Conservation (phyloP, 768 basidiomycete species). For the Trametes cingulata region DNA sequence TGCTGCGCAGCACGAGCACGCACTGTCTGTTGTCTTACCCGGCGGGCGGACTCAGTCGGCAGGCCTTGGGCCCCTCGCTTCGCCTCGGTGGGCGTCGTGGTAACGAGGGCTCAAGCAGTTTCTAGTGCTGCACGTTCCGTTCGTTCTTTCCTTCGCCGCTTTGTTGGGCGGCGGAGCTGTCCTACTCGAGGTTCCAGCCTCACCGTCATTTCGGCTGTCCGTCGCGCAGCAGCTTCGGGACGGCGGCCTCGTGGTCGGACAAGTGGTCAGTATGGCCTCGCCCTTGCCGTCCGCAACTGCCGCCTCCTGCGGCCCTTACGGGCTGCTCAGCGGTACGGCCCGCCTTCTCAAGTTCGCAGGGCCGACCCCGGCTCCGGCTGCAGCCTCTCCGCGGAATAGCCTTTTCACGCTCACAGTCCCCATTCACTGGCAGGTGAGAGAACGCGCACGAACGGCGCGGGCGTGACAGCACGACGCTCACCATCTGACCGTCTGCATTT, state of each 20-base stretch:
- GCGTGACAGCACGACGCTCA: constrained; percentile 1
- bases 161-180: background rate
- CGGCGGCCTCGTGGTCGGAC: background rate
- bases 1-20: constrained; percentile 11
- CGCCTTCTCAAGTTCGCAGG: background rate
- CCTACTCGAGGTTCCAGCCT: background rate
- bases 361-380: constrained; percentile 7
- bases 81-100: constrained; percentile 15
- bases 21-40: constrained; percentile 6
- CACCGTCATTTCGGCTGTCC: constrained; percentile 13
- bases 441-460: constrained; percentile 5
- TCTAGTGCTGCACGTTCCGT: background rate
- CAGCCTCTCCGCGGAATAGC: constrained; percentile 15
- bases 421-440: constrained; percentile 8
- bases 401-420: constrained; percentile 12
- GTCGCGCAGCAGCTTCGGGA: constrained; percentile 8
- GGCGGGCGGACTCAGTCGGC: background rate
- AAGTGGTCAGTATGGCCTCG: background rate
- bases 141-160: background rate
- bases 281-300: background rate
- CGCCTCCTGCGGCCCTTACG: background rate
- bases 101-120: constrained; percentile 14
- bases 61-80: background rate
- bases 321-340: background rate
- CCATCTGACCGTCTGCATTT: constrained; percentile 15